A percentile compares a stretch with the other conserved stretches of the same genome.
Evolutionary conservation across 2,329 filamentous ascomycete species (phyloP).

Genomic region (Botrytis deweyae): DNA sequence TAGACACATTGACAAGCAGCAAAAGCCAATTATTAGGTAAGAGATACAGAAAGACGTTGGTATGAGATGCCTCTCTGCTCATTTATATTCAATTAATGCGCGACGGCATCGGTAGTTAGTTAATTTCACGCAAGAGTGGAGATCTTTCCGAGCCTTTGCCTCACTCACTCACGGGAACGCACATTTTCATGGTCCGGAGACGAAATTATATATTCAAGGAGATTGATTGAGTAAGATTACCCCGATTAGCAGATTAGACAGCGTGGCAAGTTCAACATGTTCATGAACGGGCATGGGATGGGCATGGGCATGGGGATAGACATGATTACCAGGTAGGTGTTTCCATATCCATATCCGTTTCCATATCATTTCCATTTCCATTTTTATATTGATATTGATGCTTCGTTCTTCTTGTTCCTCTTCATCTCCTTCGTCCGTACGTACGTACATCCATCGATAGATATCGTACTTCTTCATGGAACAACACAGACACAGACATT

Average conservation of each 20-base stretch:
- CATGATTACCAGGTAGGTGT: not conserved
- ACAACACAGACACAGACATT: not conserved
- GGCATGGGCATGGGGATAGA: no score
- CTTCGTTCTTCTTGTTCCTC: not conserved
- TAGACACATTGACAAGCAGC: not conserved
- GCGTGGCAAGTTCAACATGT: conserved; percentile 1
- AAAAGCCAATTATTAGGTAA: conserved; percentile 1
- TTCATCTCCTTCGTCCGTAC: not conserved
- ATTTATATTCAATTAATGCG: conserved; percentile 1
- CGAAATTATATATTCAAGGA: conserved; percentile 7
- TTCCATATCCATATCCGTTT: not conserved
- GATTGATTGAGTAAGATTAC: conserved; percentile 3
- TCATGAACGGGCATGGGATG: not conserved
- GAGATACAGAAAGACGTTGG: not conserved
- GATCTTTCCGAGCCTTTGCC: not conserved
- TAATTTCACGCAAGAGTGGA: conserved; percentile 14
- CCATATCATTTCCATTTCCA: no score
- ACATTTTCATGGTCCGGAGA: not conserved
- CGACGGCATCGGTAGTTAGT: not conserved
- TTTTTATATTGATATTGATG: not conserved
- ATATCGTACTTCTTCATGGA: not conserved
- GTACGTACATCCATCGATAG: not conserved
- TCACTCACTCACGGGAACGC: not conserved
- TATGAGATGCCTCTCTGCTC: not conserved
- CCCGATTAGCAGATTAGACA: conserved; percentile 5